These are phyloP conservation scores for Xerocomus tenax DNA, from an alignment of 1,284 basidiomycete genomes.

Conservation along the genomic window DNA sequence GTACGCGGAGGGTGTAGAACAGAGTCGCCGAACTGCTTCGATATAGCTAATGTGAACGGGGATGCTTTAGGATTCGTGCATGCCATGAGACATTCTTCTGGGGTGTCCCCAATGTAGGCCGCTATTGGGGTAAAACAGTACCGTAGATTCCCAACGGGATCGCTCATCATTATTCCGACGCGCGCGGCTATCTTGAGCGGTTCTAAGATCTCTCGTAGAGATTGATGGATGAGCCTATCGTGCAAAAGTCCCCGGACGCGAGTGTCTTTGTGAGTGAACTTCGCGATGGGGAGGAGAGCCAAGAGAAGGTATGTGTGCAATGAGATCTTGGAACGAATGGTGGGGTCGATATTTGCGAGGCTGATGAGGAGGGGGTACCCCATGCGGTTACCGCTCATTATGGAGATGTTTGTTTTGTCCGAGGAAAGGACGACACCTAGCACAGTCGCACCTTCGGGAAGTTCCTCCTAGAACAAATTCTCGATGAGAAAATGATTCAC, in stretches of 20 bases:
- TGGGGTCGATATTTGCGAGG: too few species aligned
- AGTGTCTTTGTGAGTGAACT: neutral
- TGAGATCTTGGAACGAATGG: too few species aligned
- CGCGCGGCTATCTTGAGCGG: slow-evolving; percentile 28
- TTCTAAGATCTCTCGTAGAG: slow-evolving; percentile 16
- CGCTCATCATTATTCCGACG: slow-evolving; percentile 26
- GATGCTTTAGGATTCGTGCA: neutral
- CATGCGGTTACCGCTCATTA: too few species aligned
- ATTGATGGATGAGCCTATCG: neutral
- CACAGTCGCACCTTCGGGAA: neutral
- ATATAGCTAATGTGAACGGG: neutral
- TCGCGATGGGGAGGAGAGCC: too few species aligned
- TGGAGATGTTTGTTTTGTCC: too few species aligned
- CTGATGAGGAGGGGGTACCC: too few species aligned
- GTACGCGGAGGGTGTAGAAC: neutral
- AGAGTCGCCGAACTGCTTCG: neutral
- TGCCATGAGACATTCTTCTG: neutral
- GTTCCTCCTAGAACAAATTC: neutral
- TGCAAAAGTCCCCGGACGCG: neutral
- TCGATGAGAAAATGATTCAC: too few species aligned
- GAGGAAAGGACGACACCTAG: too few species aligned
- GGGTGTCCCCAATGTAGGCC: slow-evolving; percentile 7
- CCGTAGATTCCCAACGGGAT: slow-evolving; percentile 18
- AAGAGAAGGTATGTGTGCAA: too few species aligned
- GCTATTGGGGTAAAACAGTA: slow-evolving; percentile 8